These are phyloP conservation scores for Dittrichia graveolens DNA, from an alignment of 129 eudicot genomes.

Conservation along the genomic window DNA sequence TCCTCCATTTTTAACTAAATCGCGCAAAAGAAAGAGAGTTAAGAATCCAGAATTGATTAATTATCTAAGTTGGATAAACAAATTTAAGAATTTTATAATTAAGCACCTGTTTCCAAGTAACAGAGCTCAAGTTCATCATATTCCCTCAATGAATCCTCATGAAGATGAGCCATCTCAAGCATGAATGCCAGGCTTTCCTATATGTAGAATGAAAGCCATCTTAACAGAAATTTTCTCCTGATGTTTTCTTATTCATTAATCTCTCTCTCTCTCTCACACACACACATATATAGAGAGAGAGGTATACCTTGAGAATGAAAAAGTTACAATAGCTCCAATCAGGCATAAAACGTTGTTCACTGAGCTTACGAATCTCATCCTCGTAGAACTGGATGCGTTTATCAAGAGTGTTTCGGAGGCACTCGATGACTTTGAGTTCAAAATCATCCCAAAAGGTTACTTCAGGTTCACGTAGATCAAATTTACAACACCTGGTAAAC, in stretches of 20 bases:
- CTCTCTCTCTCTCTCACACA: too few species aligned
- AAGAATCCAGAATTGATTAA: background rate
- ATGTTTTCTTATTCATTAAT: background rate
- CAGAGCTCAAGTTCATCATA: constrained; percentile 93
- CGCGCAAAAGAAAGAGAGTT: constrained; percentile 14
- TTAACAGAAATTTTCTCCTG: background rate
- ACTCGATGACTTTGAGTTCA: constrained; percentile 76
- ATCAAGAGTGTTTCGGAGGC: constrained; percentile 80
- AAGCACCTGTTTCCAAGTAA: constrained; percentile 88
- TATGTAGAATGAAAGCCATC: background rate
- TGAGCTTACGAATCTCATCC: constrained; percentile 92
- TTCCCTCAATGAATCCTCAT: constrained; percentile 92
- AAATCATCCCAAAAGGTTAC: constrained; percentile 85
- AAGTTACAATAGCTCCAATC: constrained; percentile 89
- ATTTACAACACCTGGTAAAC: constrained; percentile 79
- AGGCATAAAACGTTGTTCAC: constrained; percentile 92
- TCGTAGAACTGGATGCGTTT: constrained; percentile 89
- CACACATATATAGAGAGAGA: background rate
- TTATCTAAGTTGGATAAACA: background rate
- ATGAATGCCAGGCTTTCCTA: constrained; percentile 97
- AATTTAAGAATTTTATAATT: constrained; percentile 2
- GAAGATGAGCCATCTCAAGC: constrained; percentile 94
- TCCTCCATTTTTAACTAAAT: constrained; percentile 66
- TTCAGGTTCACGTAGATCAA: constrained; percentile 71
- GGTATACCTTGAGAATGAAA: constrained; percentile 79